Evolutionary conservation across 2,329 filamentous ascomycete species (phyloP), one percentile per base, ranked within the genome.

Genomic region (Hymenoscyphus linearis): DNA sequence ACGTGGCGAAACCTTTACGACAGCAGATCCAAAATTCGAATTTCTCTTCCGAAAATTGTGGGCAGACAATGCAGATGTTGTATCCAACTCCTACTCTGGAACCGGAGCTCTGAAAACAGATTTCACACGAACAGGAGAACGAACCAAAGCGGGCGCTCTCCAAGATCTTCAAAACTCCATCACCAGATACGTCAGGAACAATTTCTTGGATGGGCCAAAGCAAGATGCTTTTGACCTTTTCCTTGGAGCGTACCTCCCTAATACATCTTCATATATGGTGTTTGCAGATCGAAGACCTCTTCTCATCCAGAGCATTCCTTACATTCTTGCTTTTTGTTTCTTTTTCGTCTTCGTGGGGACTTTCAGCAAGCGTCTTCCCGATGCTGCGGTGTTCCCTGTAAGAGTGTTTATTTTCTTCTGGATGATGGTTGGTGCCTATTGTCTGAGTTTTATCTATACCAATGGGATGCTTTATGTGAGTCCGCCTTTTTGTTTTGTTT

Each of bases 91-190:
- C 0, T 99, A 99, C 76, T 95, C 95, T 1, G 95, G 95, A 60
- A 99, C 96, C 0, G 96, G 95, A 2, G 95, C 95, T 57, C 85
- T 99, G 78, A 99, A 99, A 82, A 99, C 95, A 0, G 96, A 99
- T 74, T 91, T 98, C 70, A 99, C 95, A 2, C 88, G 95, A n/a
- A 91, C 91, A 1, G 96, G 93, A 56, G 86, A 90, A 70, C 86
- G 96, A 59, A 99, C 95, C 34, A 91, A 88, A 72, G 84, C 85
- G 9, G 95, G 95, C 59, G 89, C 90, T 62, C 77, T 96, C 56
- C 90, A 95, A 72, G 95, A 99, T 74, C 80, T 91, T 57, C 90
- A 87, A 69, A 93, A 98, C 66, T 95, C 92, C 47, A 79, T 96
- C 66, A 96, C 90, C 6, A 85, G 95, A 64, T 99, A 97, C 76